Conservation (phyloP, 371 early-diverging fungal species). For the Rhizomucor pusillus region DNA sequence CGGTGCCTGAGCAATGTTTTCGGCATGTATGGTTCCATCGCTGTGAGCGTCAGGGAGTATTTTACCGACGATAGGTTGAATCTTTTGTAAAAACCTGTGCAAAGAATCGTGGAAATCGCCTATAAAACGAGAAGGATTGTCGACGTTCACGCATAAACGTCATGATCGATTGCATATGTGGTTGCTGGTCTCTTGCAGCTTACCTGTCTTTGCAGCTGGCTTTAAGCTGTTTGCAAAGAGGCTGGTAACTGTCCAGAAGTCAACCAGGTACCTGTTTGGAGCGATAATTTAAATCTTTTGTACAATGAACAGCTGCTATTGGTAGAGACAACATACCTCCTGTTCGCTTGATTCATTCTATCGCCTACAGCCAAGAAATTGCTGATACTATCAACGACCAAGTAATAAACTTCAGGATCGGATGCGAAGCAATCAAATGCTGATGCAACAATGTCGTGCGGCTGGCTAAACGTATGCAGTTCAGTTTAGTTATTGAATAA, state of each 20-base stretch:
- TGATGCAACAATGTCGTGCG: slow-evolving; percentile 32
- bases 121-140: slow-evolving; percentile 17
- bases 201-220: slow-evolving; percentile 23
- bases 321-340: slow-evolving; percentile 12
- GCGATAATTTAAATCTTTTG: neutral
- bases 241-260: slow-evolving; percentile 41
- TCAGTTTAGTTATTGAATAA: neutral
- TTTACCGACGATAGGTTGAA: slow-evolving; percentile 61
- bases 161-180: slow-evolving; percentile 11
- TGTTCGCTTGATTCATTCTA: slow-evolving; percentile 15
- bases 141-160: neutral
- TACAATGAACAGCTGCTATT: neutral
- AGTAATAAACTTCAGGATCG: slow-evolving; percentile 41
- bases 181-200: too few relatives aligned
- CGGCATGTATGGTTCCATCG: neutral
- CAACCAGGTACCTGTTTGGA: slow-evolving; percentile 26
- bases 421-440: slow-evolving; percentile 28
- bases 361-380: slow-evolving; percentile 26
- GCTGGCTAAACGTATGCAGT: slow-evolving; percentile 25
- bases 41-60: neutral
- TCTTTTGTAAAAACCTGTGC: slow-evolving; percentile 34
- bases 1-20: neutral
- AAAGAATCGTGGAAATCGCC: slow-evolving; percentile 37
- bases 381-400: slow-evolving; percentile 40
- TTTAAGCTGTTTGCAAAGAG: slow-evolving; percentile 31